Base-by-base conservation (phyloP, 2,329 filamentous ascomycete species). In the Curvularia hawaiiensis region DNA sequence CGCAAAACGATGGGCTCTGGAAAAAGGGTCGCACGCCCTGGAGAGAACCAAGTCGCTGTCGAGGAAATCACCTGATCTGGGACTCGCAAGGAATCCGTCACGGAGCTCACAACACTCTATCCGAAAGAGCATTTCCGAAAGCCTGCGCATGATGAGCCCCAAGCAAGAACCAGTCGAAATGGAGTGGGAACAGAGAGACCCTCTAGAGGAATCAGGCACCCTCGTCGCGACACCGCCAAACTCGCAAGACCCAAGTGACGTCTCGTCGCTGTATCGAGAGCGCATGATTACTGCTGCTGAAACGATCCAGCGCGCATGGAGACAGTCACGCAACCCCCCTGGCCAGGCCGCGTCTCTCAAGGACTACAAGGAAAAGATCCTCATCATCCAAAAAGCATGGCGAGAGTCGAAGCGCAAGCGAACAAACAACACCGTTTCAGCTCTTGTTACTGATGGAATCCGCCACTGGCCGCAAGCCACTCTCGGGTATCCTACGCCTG, bases 321-420 rank as follows among this genome's bases (percentile, higher is more conserved):
- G 74, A n/a, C 65, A 66, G 26, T 60, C 65, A n/a, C 52, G 48
- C 28, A 40, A 31, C 9, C 50, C 54, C 4, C 58, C 61, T 11
- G 50, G 59, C 47, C 60, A 49, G 50, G 50, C 63, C 5, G 46
- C 67, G 52, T 64, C 72, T 18, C 68, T 77, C 30, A 67, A 68
- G 45, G 76, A 77, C 38, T 78, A 76, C 67, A 76, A 70, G 61
- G 65, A 71, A 14, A 78, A 76, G 41, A 74, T 78, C 16, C 74
- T 68, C 2, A 47, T 77, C 12, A 72, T 78, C 5, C 76, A 78
- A 48, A 74, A 72, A 46, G 64, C 70, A 16, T 78, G 76, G 76
- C 67, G 75, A 49, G 62, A 75, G 56, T 70, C 67, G 57, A 75
- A 68, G 51, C 65, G 71, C 51, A 67, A 64, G 16, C 67, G 64